These are phyloP conservation scores for Tulasnella calospora DNA, from an alignment of 768 basidiomycete species.

Conservation along the genomic window DNA sequence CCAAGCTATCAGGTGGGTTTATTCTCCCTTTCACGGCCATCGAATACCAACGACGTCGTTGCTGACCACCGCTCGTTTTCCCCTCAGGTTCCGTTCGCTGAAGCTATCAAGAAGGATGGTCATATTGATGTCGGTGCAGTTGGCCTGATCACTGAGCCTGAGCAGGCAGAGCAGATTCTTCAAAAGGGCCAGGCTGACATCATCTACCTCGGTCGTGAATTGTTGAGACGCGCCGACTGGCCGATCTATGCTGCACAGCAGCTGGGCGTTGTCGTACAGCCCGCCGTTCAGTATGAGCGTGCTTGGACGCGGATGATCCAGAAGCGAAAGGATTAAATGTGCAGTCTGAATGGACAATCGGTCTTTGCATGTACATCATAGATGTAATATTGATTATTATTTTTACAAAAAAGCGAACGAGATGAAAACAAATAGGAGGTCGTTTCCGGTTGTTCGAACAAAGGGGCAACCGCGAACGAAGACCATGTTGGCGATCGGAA, in stretches of 20 bases:
- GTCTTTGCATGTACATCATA: slow-evolving; percentile 5
- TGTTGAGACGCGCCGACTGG: slow-evolving; percentile 60
- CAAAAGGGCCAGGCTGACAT: slow-evolving; percentile 63
- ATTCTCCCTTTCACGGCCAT: too few species aligned
- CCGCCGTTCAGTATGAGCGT: slow-evolving; percentile 67
- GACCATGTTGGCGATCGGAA: background rate
- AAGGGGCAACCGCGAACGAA: background rate
- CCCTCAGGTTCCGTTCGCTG: slow-evolving; percentile 60
- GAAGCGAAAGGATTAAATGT: background rate
- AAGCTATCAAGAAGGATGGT: slow-evolving; percentile 55
- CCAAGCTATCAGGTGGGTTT: slow-evolving; percentile 58
- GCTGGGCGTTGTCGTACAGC: slow-evolving; percentile 59
- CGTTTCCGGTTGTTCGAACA: background rate
- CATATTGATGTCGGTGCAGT: slow-evolving; percentile 58
- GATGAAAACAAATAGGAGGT: background rate
- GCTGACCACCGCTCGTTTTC: background rate
- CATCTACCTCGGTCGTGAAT: slow-evolving; percentile 60
- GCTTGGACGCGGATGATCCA: slow-evolving; percentile 47
- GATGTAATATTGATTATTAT: slow-evolving; percentile 15
- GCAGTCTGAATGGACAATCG: background rate
- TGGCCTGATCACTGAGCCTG: slow-evolving; percentile 63
- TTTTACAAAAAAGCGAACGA: background rate
- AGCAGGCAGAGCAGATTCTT: slow-evolving; percentile 61
- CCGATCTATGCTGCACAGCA: slow-evolving; percentile 49
- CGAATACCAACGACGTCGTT: background rate